Conservation (phyloP, 352 stramenopile genomes). For the Globisporangium nunn region DNA sequence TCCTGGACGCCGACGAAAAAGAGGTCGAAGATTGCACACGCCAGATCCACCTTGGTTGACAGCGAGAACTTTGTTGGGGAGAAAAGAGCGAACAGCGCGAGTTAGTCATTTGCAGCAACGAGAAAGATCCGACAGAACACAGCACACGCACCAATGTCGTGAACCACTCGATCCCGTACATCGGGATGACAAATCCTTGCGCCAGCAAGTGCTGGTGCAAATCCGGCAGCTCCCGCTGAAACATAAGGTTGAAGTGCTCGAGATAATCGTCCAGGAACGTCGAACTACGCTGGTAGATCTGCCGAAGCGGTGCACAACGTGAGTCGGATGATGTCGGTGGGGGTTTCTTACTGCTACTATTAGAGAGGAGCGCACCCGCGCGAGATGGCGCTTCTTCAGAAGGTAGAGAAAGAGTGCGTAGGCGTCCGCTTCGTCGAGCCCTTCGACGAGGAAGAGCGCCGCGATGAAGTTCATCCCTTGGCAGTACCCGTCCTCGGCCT, state of each 20-base stretch:
- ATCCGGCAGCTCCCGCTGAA: conserved; percentile 60
- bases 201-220: conserved; percentile 49
- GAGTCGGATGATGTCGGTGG: too few species aligned
- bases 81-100: background rate
- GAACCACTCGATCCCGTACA: conserved; percentile 88
- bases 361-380: conserved; percentile 19
- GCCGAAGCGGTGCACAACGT: too few species aligned
- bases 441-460: conserved; percentile 78
- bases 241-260: conserved; percentile 70
- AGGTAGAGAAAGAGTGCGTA: conserved; percentile 82
- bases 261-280: conserved; percentile 84
- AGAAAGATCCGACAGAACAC: background rate
- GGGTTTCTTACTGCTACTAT: too few species aligned
- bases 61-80: conserved; percentile 44
- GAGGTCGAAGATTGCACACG: conserved; percentile 78
- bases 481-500: conserved; percentile 79
- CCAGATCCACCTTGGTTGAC: conserved; percentile 75
- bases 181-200: conserved; percentile 67
- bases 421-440: conserved; percentile 66
- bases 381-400: conserved; percentile 72
- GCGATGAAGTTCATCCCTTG: conserved; percentile 89
- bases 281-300: conserved; percentile 78
- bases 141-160: conserved; percentile 51
- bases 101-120: background rate
- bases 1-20: conserved; percentile 78